Evolutionary conservation across 139 green algal species (phyloP).

Genomic region (Chlorella sp.): DNA sequence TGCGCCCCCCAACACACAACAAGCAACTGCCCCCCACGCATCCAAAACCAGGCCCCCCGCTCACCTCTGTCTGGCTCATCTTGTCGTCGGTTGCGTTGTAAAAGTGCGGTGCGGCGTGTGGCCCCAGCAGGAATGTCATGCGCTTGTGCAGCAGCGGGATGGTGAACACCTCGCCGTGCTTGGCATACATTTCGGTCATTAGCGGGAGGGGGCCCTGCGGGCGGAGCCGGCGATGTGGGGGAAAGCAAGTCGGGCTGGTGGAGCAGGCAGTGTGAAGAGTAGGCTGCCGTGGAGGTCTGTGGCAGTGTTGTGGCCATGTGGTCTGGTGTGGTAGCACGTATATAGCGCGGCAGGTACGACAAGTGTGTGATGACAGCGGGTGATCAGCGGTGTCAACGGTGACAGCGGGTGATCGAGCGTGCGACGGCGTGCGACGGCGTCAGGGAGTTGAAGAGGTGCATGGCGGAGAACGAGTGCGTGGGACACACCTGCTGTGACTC

Average conservation of each 20-base stretch:
- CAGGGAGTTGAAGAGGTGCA: no score
- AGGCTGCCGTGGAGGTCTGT: no score
- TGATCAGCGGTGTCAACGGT: background rate
- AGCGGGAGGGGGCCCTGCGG: constrained; percentile 85
- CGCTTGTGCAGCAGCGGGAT: constrained; percentile 95
- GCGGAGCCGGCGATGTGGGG: no score
- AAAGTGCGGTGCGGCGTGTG: constrained; percentile 90
- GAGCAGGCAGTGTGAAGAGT: background rate
- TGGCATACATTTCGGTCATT: constrained; percentile 82
- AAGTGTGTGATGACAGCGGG: background rate
- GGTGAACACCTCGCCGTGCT: constrained; percentile 94
- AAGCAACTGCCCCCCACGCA: no score
- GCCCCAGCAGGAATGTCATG: constrained; percentile 97
- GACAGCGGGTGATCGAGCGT: background rate
- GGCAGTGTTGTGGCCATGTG: no score
- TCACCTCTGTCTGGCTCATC: constrained; percentile 91
- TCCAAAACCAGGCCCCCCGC: no score
- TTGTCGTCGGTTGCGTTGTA: constrained; percentile 96
- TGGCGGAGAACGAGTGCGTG: no score
- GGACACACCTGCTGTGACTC: no score
- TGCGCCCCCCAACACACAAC: no score
- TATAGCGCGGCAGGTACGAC: background rate
- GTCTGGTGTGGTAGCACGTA: no score
- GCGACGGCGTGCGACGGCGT: no score
- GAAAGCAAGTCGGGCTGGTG: background rate